phyloP scores from a whole-genome alignment of 2,329 filamentous ascomycete genomes.

The Nothophoma quercina region DNA sequence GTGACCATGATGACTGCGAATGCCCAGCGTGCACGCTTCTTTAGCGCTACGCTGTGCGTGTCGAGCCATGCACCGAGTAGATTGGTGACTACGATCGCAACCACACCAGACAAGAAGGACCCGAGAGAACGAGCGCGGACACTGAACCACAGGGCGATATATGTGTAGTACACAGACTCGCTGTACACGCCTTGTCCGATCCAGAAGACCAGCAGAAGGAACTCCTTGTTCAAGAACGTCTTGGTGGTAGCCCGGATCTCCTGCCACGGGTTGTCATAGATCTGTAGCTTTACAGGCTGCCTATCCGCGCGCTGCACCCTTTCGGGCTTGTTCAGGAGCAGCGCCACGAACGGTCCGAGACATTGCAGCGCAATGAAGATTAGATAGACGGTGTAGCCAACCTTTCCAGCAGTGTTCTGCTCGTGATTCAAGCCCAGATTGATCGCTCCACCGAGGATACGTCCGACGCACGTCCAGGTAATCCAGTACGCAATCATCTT shows the following conservation, averaged over 20 bases:
- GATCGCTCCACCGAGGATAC: conserved; percentile 60
- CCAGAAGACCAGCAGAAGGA: conserved; percentile 56
- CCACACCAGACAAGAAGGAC: conserved; percentile 56
- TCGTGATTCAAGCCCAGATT: conserved; percentile 58
- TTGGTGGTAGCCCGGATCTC: conserved; percentile 11
- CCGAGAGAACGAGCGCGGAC: conserved; percentile 58
- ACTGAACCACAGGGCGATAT: conserved; percentile 61
- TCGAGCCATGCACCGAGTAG: conserved; percentile 70
- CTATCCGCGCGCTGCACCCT: conserved; percentile 54
- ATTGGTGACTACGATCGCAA: conserved; percentile 58
- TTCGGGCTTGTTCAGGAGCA: conserved; percentile 55
- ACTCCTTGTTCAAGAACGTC: conserved; percentile 52
- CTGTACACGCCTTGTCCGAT: conserved; percentile 15
- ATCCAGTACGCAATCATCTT: conserved; percentile 56
- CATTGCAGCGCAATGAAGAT: conserved; percentile 56
- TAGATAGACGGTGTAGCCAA: conserved; percentile 51
- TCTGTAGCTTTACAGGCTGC: conserved; percentile 41
- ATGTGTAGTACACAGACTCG: conserved; percentile 48
- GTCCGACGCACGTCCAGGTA: conserved; percentile 60
- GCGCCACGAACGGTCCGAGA: conserved; percentile 53
- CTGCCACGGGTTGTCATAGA: conserved; percentile 50
- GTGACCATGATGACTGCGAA: conserved; percentile 62
- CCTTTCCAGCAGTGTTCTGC: conserved; percentile 52
- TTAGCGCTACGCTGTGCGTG: conserved; percentile 61
- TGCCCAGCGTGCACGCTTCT: conserved; percentile 59